Percentiles rank a stretch among this genome's conserved stretches.
phyloP scores from a whole-genome alignment of 257 asterid species.

The Penstemon newberryi region DNA sequence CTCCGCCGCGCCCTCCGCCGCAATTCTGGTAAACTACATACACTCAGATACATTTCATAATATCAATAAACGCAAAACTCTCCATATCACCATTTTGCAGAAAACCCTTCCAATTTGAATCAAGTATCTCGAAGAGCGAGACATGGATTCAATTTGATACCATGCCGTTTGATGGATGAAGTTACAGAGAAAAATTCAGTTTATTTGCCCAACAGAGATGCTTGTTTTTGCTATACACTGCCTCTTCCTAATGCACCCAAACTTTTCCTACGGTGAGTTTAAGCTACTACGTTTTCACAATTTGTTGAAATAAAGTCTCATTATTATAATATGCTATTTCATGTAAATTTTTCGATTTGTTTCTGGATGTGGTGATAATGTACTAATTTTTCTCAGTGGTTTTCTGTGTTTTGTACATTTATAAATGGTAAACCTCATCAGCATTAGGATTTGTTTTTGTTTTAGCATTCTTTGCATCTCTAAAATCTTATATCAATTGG shows the following conservation, averaged over 20 bases:
- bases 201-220: slow-evolving; percentile 42
- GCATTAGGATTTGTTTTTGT: background rate
- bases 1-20: slow-evolving; percentile 75
- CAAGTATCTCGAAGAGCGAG: slow-evolving; percentile 61
- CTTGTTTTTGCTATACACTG: slow-evolving; percentile 54
- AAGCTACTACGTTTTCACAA: background rate
- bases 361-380: background rate
- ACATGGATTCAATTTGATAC: slow-evolving; percentile 71
- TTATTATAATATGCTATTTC: background rate
- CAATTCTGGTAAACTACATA: slow-evolving; percentile 33
- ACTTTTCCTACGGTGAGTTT: slow-evolving; percentile 61
- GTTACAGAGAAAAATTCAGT: slow-evolving; percentile 38
- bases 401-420: background rate
- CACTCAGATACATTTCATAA: background rate
- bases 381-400: background rate
- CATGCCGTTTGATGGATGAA: slow-evolving; percentile 42
- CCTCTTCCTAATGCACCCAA: slow-evolving; percentile 58
- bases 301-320: background rate
- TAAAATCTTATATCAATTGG: background rate
- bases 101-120: slow-evolving; percentile 44
- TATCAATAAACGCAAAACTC: background rate
- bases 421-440: background rate
- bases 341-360: background rate
- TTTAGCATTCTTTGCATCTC: background rate
- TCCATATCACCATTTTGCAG: slow-evolving; percentile 32